Percentiles rank a stretch among this genome's conserved stretches.
Evolutionary conservation across 495 filamentous ascomycete genomes (phyloP).

Genomic region (Xylaria acuta): DNA sequence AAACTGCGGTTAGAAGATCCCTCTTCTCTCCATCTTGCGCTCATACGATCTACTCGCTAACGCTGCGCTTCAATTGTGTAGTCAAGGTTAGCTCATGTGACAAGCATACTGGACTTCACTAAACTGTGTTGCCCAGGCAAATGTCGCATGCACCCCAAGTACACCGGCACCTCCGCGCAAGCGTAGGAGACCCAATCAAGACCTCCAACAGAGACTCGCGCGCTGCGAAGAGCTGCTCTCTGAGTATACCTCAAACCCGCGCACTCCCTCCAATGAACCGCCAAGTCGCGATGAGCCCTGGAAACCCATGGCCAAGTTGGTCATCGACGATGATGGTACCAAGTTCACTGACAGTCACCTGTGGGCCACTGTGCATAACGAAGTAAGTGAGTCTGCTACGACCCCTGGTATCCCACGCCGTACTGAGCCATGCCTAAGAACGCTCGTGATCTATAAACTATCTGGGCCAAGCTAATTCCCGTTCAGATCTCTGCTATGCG

Average conservation of each 20-base stretch:
- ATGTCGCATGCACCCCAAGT: conserved; percentile 53
- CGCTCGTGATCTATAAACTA: neutral
- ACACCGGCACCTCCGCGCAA: conserved; percentile 57
- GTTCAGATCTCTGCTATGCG: conserved; percentile 54
- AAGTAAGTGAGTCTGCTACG: conserved; percentile 41
- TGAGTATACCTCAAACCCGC: conserved; percentile 51
- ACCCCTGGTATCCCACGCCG: neutral
- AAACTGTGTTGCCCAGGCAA: conserved; percentile 44
- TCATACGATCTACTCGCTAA: neutral
- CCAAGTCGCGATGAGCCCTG: conserved; percentile 42
- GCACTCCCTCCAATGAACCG: conserved; percentile 31
- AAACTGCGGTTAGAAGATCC: conserved; percentile 60
- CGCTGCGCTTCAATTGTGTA: conserved; percentile 19
- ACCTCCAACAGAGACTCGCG: conserved; percentile 54
- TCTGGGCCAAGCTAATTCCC: conserved; percentile 11
- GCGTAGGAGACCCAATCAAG: conserved; percentile 54
- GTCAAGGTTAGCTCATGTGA: conserved; percentile 33
- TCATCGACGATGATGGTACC: conserved; percentile 51
- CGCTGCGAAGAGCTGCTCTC: conserved; percentile 56
- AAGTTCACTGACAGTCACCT: conserved; percentile 55
- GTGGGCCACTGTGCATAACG: conserved; percentile 49
- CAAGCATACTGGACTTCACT: conserved; percentile 18
- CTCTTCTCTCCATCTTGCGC: conserved; percentile 10
- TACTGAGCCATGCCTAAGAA: neutral
- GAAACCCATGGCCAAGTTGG: conserved; percentile 50